Evolutionary conservation across 2,329 filamentous ascomycete species (phyloP).

Genomic region (Claviceps sp.): DNA sequence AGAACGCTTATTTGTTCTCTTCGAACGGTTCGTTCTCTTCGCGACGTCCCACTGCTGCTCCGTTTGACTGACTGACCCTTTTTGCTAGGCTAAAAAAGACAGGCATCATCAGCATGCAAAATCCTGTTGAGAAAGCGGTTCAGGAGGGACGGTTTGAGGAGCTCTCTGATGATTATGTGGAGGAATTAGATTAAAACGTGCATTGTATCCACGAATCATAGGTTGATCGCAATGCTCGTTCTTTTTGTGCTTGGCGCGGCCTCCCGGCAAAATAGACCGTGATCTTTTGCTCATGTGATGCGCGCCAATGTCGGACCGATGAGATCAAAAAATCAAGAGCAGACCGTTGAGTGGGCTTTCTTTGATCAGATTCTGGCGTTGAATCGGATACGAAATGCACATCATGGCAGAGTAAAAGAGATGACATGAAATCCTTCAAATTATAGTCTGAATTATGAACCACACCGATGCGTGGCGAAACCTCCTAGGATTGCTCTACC

Average conservation of each 20-base stretch:
- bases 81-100: conserved; percentile 48
- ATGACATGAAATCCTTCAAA: too few species aligned
- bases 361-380: too few species aligned
- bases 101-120: conserved; percentile 64
- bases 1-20: conserved; percentile 77
- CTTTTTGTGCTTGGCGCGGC: background rate
- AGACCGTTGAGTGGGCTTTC: too few species aligned
- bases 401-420: too few species aligned
- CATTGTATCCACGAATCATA: background rate
- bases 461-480: too few species aligned
- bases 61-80: background rate
- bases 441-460: too few species aligned
- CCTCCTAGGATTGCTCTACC: too few species aligned
- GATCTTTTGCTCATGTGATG: too few species aligned
- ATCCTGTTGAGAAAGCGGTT: conserved; percentile 59
- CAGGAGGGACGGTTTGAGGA: conserved; percentile 61
- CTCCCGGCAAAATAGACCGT: background rate
- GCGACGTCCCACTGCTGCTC: conserved; percentile 8
- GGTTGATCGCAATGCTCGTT: background rate
- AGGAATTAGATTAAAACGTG: conserved; percentile 25
- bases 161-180: conserved; percentile 40
- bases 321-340: too few species aligned
- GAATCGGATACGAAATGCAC: too few species aligned
- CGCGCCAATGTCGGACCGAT: too few species aligned
- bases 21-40: conserved; percentile 51